These are phyloP conservation scores for Emmonsia crescens DNA, from an alignment of 2,329 filamentous ascomycete genomes.

Conservation along the genomic window DNA sequence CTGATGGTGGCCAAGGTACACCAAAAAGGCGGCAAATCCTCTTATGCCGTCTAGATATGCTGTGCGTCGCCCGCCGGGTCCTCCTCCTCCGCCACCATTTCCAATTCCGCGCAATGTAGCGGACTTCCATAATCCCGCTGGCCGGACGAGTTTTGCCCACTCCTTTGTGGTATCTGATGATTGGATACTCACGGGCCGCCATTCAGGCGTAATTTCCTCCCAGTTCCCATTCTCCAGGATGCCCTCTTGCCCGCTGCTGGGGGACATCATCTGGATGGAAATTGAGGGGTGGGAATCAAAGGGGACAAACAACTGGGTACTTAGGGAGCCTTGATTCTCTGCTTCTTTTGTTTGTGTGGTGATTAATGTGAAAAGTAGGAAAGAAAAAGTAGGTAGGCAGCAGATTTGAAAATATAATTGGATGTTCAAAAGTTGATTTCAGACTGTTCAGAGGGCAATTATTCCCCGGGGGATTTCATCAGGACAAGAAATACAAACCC, in stretches of 20 bases:
- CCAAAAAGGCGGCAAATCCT: slow-evolving; percentile 18
- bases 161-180: slow-evolving; percentile 7
- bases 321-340: not conserved
- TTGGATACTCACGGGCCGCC: slow-evolving; percentile 3
- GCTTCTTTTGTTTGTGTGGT: not conserved
- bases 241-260: slow-evolving; percentile 6
- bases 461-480: not conserved
- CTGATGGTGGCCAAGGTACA: slow-evolving; percentile 50
- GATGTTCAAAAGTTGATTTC: not conserved
- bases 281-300: not conserved
- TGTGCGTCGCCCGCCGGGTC: slow-evolving; percentile 11
- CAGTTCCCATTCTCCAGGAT: slow-evolving; percentile 17
- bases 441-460: not conserved
- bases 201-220: slow-evolving; percentile 9
- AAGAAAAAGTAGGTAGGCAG: not conserved
- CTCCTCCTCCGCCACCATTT: not conserved
- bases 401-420: not conserved
- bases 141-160: slow-evolving; percentile 15
- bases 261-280: not conserved
- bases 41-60: slow-evolving; percentile 19
- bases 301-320: not conserved
- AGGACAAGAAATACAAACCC: not conserved
- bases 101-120: not conserved
- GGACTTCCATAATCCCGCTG: slow-evolving; percentile 4
- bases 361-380: not conserved